A percentile compares a stretch with the other conserved stretches of the same genome.
These are phyloP conservation scores for Exserohilum turcica DNA, from an alignment of 2,329 filamentous ascomycete species.

Conservation along the genomic window DNA sequence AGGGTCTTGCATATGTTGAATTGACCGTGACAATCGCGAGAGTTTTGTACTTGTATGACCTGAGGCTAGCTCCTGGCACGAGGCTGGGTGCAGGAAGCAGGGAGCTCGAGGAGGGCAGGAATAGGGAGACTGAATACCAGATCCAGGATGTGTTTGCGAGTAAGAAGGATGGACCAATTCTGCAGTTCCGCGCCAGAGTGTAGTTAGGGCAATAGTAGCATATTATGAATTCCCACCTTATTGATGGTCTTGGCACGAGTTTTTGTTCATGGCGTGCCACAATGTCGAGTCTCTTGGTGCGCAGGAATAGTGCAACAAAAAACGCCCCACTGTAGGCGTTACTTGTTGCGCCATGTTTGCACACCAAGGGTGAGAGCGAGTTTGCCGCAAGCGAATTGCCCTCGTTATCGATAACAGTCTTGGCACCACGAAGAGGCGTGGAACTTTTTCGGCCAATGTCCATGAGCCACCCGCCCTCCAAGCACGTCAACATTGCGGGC, in stretches of 20 bases:
- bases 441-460: constrained; percentile 6
- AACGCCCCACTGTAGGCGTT: no score
- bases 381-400: background rate
- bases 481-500: background rate
- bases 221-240: background rate
- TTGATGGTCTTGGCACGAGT: no score
- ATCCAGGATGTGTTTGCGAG: constrained; percentile 75
- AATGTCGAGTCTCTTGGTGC: background rate
- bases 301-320: background rate
- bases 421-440: background rate
- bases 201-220: background rate
- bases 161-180: constrained; percentile 71
- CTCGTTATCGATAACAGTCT: constrained; percentile 10
- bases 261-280: background rate
- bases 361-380: no score
- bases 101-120: constrained; percentile 41
- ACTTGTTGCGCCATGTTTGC: no score
- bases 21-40: constrained; percentile 67
- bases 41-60: constrained; percentile 65
- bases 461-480: background rate
- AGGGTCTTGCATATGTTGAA: constrained; percentile 70
- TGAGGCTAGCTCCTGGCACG: constrained; percentile 49
- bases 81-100: constrained; percentile 38
- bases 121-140: constrained; percentile 64
- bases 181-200: constrained; percentile 56